phyloP scores from a whole-genome alignment of 2,329 filamentous ascomycete genomes.

The Colletotrichum sp. region DNA sequence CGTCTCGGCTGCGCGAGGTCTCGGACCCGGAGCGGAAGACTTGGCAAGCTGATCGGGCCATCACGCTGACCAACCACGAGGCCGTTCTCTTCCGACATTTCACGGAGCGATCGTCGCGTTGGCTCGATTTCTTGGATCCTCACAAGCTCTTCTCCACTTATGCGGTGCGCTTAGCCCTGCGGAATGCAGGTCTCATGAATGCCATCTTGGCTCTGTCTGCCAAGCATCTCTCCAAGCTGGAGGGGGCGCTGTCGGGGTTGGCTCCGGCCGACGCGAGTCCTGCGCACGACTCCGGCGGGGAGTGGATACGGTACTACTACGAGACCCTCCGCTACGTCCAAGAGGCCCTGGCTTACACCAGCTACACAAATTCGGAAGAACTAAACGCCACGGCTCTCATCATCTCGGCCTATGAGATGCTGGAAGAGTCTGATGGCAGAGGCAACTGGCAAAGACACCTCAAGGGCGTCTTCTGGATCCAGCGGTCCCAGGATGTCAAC shows the following conservation, averaged over 20 bases:
- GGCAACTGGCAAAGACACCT: slow-evolving; percentile 65
- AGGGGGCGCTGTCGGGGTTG: background rate
- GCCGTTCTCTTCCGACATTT: slow-evolving; percentile 32
- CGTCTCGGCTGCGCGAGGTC: background rate
- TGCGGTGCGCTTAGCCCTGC: slow-evolving; percentile 41
- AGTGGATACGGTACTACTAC: slow-evolving; percentile 60
- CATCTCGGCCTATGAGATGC: slow-evolving; percentile 70
- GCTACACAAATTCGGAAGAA: slow-evolving; percentile 62
- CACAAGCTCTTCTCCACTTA: slow-evolving; percentile 35
- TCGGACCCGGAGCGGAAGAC: slow-evolving; percentile 26
- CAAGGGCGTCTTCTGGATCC: slow-evolving; percentile 70
- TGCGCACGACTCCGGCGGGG: slow-evolving; percentile 21
- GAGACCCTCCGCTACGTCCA: slow-evolving; percentile 67
- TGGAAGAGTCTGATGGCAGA: slow-evolving; percentile 60
- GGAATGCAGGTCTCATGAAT: slow-evolving; percentile 61
- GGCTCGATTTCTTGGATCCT: slow-evolving; percentile 37
- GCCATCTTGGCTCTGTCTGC: slow-evolving; percentile 61
- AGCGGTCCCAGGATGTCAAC: slow-evolving; percentile 65
- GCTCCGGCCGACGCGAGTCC: background rate
- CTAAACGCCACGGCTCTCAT: slow-evolving; percentile 63
- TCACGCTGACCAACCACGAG: slow-evolving; percentile 28
- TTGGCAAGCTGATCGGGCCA: slow-evolving; percentile 29
- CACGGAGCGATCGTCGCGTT: slow-evolving; percentile 24
- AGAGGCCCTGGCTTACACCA: slow-evolving; percentile 61
- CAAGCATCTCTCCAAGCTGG: slow-evolving; percentile 38